Base-by-base conservation (phyloP, 306 rosid genomes). In the Begonia peltatifolia region DNA sequence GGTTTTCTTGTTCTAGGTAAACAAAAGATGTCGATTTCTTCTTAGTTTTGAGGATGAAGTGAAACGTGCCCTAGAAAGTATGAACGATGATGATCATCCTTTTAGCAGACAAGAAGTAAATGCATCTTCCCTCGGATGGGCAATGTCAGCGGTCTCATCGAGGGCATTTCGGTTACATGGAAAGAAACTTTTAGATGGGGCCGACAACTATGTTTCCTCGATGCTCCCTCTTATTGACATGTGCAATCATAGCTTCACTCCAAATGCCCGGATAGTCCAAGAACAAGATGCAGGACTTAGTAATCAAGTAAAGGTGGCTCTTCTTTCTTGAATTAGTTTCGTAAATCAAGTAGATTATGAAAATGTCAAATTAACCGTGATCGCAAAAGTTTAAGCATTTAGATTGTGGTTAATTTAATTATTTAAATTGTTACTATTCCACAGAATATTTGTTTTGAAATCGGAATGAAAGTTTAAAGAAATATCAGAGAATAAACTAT, bases 61-160 rank as follows among this genome's bases (percentile, higher is more conserved):
- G 35, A 73, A 66, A 72, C 55, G 46, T 43, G 58, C 63, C 63
- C 74, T 83, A 63, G 86, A 55, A 30, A 71, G 64, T 71, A 48
- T 74, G 53, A 65, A 72, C 50, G 77, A 68, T 54, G 72, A 70
- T 52, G 71, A 74, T 58, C 97, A 85, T 62, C 97, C 94, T 63
- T 85, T 90, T 69, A 71, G 78, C 64, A 92, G 82, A 50, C 92
- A 72, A 78, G 75, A 70, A 60, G 87, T 90, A 52, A 84, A 75
- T 73, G 94, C 95, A 35, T 85, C 97, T 22, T 77, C 97, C 56
- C 82, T 90, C 47, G 97, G 97, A 63, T 90, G 97, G 97, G 97
- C 94, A 42, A 85, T 90, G 95, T 79, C 97, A 52, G 92, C 95
- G 15, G 97, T 90, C 62, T 90, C 92, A 8, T 83, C 92, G 15